Base-by-base conservation (phyloP, 108 stramenopile species). In the Stephanodiscus minutulus region DNA sequence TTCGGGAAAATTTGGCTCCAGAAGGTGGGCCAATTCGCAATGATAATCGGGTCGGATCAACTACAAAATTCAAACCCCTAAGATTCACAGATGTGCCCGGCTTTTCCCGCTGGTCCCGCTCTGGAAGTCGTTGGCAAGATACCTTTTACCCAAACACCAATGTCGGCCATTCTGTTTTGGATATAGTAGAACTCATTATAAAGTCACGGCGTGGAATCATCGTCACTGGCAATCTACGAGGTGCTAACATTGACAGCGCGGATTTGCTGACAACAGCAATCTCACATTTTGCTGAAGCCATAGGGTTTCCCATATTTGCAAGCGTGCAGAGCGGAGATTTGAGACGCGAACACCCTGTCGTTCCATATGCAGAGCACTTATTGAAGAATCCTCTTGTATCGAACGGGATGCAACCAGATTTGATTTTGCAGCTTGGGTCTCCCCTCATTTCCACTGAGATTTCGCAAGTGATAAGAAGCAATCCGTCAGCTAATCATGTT, bases 1-100 rank as follows among this genome's bases (percentile, higher is more conserved):
- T 96, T 63, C 79, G 95, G 37, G 97, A 97, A 72, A 97, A 97
- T 70, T 72, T 97, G 24, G 94, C 97, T 33, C 97, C 97, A 0
- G 89, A 90, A 35, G 85, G 63, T 25, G 97, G 97, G 3, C 87
- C 93, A 2, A 84, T 96, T 35, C 77, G 97, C 15, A 92, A 89
- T 49, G 87, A 91, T 48, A 74, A 83, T 29, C 66, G 91, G 0
- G 53, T 66, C n/a, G 83, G 81, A n/a, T 77, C 87, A 3, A 61
- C 77, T 9, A 87, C 89, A 37, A 81, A 67, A 49, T 91, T 86
- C 61, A 82, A 90, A 47, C 74, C 57, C 6, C 24, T 71, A 17
- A 82, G 86, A 35, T 93, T 93, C 52, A 93, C 92, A 22, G 88
- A 93, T 58, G 74, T 79, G n/a, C 81, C 92, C 58, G 86, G 81